A percentile compares a stretch with the other conserved stretches of the same genome.
These are phyloP conservation scores for Aegilops umbellulata DNA, from an alignment of 176 grass and related monocot species.

Conservation along the genomic window DNA sequence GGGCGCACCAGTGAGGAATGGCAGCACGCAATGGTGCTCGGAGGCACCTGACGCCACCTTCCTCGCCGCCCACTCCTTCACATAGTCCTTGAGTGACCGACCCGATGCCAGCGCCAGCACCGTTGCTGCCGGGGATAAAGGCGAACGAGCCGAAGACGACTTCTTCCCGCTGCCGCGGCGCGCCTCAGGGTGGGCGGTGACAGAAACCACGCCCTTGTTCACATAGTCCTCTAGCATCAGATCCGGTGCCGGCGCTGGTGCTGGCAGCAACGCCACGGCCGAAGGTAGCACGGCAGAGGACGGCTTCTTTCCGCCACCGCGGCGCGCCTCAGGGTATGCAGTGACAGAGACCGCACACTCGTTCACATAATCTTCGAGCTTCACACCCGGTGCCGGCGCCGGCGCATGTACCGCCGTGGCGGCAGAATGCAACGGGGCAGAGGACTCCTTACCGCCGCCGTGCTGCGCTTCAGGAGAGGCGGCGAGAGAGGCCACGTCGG, in stretches of 20 bases:
- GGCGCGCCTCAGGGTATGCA: not conserved
- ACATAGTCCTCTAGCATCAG: not conserved
- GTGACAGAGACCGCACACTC: not conserved
- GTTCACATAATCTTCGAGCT: not conserved
- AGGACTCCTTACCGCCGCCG: not conserved
- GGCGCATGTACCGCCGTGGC: not conserved
- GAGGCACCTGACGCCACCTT: conserved; percentile 46
- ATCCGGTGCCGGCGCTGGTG: not conserved
- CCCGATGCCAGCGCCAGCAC: not conserved
- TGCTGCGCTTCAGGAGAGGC: not conserved
- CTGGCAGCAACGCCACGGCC: not conserved
- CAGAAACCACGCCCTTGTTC: not conserved
- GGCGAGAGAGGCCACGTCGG: not conserved
- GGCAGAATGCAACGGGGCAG: not conserved
- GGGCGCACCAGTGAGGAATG: conserved; percentile 55
- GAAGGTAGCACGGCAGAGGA: not conserved
- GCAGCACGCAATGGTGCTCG: conserved; percentile 38
- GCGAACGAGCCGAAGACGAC: not conserved
- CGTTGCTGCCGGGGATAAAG: not conserved
- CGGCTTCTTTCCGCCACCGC: not conserved
- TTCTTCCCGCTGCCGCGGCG: conserved; percentile 7
- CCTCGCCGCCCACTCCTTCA: conserved; percentile 55
- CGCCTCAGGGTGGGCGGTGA: not conserved
- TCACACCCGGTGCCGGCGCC: not conserved
- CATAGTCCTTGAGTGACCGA: conserved; percentile 35